Evolutionary conservation across 164 flowering plant genomes (phyloP), one percentile per base, ranked within the genome.

Genomic region (Protea cynaroides): DNA sequence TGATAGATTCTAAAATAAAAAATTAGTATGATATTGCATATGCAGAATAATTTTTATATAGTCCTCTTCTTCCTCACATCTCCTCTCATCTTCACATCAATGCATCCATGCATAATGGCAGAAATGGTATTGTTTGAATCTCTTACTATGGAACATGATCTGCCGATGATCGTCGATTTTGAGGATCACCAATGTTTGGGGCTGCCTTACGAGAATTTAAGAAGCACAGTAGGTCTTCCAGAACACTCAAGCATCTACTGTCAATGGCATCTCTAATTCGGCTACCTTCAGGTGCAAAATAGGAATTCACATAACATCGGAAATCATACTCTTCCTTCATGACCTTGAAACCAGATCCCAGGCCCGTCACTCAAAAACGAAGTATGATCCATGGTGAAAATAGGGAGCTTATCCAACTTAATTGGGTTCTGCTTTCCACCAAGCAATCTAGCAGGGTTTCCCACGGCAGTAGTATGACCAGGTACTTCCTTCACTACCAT

Each of bases 231-330:
- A 95, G 81, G 68, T 92, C 97, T 68, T 82, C 84, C n/a, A 92
- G 81, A 59, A 92, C 78, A 56, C 61, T 69, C 62, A 80, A 81
- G 71, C 92, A 95, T 64, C 78, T 72, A 67, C 66, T 81, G 63
- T 92, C 99, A 29, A 95, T 90, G 38, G 84, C 83, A 80, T 88
- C 94, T 72, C 87, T 86, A 23, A 92, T 89, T 59, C 82, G 73
- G 70, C 90, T 77, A 55, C 86, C 92, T 72, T 86, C 91, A 40
- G 86, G 81, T 62, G 97, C 99, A 75, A 95, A 83, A 75, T 92
- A 95, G 17, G 87, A 78, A 79, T 75, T 79, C 15, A 92, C 85
- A 73, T 90, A 90, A 68, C 73, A 72, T 21, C 63, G 74, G 50
- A 89, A 82, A 72, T 86, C 93, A 71, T 62, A 80, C 61, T 83